These are phyloP conservation scores for Colletotrichum sp. DNA, from an alignment of 2,329 filamentous ascomycete genomes.

Conservation along the genomic window DNA sequence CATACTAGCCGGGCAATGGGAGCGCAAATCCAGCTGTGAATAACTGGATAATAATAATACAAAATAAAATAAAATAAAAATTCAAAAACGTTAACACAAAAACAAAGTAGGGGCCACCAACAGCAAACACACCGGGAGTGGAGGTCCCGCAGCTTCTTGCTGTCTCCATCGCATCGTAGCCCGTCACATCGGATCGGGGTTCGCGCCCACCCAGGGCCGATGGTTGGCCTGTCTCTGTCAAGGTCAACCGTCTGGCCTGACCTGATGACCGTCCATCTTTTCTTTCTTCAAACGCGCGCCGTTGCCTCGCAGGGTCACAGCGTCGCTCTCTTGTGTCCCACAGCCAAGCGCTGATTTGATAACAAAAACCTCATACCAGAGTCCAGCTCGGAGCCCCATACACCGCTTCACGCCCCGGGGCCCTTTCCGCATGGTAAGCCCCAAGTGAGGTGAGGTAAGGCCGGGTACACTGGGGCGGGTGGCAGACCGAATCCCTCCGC, in stretches of 20 bases:
- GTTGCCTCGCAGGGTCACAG: conserved; percentile 3
- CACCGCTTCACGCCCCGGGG: neutral
- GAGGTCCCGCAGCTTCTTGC: neutral
- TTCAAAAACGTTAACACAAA: neutral
- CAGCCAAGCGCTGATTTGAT: neutral
- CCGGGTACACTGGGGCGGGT: neutral
- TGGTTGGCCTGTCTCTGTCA: neutral
- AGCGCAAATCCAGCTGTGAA: neutral
- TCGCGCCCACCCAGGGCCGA: conserved; percentile 6
- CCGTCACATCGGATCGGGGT: neutral
- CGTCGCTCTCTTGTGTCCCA: neutral
- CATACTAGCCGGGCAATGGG: neutral
- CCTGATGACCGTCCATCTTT: neutral
- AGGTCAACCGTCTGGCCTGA: neutral
- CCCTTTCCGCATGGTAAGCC: neutral
- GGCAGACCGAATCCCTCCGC: neutral
- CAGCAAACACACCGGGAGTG: neutral
- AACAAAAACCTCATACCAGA: neutral
- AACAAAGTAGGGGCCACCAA: neutral
- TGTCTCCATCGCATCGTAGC: neutral
- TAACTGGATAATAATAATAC: neutral
- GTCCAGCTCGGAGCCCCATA: neutral
- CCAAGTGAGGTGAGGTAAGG: neutral
- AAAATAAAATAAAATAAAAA: neutral
- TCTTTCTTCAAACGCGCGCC: neutral